phyloP scores from a whole-genome alignment of 345 rosid genomes.

The Eucalyptus dawsonii region DNA sequence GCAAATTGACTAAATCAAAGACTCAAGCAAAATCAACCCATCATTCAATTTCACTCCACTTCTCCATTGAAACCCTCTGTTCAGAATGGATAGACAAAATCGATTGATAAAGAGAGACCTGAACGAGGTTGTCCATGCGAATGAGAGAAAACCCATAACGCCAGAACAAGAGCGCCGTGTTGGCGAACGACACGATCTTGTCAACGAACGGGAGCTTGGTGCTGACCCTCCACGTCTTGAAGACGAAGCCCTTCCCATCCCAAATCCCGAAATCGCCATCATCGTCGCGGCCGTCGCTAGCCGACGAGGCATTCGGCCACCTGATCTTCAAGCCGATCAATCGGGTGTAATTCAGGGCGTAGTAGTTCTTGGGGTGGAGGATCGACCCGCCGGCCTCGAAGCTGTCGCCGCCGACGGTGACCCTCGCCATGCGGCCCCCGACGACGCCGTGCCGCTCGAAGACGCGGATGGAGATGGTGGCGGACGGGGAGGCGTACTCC shows the following conservation, averaged over 20 bases:
- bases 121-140: conserved; percentile 55
- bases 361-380: conserved; percentile 79
- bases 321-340: conserved; percentile 28
- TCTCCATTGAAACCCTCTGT: not conserved
- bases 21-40: not conserved
- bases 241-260: conserved; percentile 55
- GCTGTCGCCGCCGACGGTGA: conserved; percentile 37
- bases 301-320: conserved; percentile 12
- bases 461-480: not conserved
- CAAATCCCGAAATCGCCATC: conserved; percentile 52
- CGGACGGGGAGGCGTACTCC: conserved; percentile 19
- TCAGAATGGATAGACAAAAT: not conserved
- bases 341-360: conserved; percentile 50
- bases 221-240: conserved; percentile 37
- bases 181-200: conserved; percentile 45
- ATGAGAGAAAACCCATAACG: conserved; percentile 78
- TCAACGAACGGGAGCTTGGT: conserved; percentile 29
- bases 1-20: not conserved
- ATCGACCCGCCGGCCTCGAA: conserved; percentile 93
- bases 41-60: not conserved
- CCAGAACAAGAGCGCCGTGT: conserved; percentile 35
- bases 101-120: conserved; percentile 11
- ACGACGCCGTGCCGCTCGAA: conserved; percentile 34
- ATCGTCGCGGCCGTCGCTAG: conserved; percentile 20
- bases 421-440: conserved; percentile 90